Conservation (phyloP, 2,329 filamentous ascomycete species). For the Botrytis elliptica region DNA sequence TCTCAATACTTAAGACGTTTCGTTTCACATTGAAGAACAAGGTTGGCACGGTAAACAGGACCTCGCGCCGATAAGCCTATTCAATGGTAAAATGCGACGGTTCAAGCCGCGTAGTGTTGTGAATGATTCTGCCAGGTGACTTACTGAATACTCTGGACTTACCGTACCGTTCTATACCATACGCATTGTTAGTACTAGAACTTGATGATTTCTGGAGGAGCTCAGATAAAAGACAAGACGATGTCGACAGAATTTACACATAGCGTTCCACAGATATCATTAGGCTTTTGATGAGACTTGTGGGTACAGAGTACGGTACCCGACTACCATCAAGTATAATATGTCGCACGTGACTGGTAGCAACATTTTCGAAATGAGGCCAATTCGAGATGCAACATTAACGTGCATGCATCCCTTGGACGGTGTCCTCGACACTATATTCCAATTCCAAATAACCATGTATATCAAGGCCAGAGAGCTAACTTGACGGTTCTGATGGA, state of each 20-base stretch:
- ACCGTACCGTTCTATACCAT: not conserved
- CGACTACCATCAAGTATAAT: not conserved
- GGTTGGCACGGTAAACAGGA: conserved; percentile 16
- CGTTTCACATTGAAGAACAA: conserved; percentile 4
- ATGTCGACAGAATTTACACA: not conserved
- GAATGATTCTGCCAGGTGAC: not conserved
- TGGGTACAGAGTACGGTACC: not conserved
- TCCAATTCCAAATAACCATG: no score
- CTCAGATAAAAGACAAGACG: not conserved
- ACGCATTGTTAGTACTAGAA: not conserved
- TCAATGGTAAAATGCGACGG: not conserved
- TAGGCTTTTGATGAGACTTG: not conserved
- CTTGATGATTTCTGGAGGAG: not conserved
- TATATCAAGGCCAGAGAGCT: not conserved
- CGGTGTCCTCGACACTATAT: no score
- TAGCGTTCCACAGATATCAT: not conserved
- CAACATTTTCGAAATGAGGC: not conserved
- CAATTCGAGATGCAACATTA: not conserved
- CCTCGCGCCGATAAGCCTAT: conserved; percentile 20
- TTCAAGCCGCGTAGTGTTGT: not conserved
- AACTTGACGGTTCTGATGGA: no score
- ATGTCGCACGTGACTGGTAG: not conserved
- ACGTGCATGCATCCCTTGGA: no score
- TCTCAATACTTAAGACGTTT: not conserved
- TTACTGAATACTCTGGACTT: not conserved